A percentile compares a stretch with the other conserved stretches of the same genome.
Conservation (phyloP, 805 yeast genomes). For the Cyberlindnera mrakii region DNA sequence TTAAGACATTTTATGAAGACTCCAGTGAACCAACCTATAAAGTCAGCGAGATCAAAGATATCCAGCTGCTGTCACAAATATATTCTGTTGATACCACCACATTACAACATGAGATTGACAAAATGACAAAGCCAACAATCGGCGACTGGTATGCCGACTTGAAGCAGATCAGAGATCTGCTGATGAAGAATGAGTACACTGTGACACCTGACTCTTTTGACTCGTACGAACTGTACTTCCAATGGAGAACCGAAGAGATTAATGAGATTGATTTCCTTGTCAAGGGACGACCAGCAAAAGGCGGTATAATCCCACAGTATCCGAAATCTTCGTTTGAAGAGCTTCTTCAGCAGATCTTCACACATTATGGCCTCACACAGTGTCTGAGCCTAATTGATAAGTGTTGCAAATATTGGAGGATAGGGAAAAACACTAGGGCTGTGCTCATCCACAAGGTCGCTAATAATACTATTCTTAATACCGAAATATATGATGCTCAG, state of each 20-base stretch:
- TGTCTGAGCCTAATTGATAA: slow-evolving; percentile 10
- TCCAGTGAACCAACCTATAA: slow-evolving; percentile 41
- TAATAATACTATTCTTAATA: slow-evolving; percentile 28
- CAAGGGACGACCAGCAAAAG: not conserved
- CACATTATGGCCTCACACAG: slow-evolving; percentile 23
- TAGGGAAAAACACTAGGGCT: slow-evolving; percentile 44
- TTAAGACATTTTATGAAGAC: not conserved
- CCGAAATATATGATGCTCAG: slow-evolving; percentile 3
- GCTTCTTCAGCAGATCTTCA: slow-evolving; percentile 38
- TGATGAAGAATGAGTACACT: slow-evolving; percentile 24
- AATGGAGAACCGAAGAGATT: slow-evolving; percentile 37
- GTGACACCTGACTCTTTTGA: slow-evolving; percentile 33
- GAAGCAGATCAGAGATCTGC: slow-evolving; percentile 1
- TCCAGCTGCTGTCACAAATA: slow-evolving; percentile 40
- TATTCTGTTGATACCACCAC: slow-evolving; percentile 42
- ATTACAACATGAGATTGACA: slow-evolving; percentile 49
- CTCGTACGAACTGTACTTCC: slow-evolving; percentile 25
- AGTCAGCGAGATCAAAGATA: slow-evolving; percentile 48
- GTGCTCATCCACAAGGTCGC: slow-evolving; percentile 47
- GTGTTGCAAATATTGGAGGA: slow-evolving; percentile 54
- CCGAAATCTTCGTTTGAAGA: slow-evolving; percentile 34
- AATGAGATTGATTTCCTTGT: slow-evolving; percentile 14
- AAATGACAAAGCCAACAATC: slow-evolving; percentile 37
- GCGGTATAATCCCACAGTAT: slow-evolving; percentile 33
- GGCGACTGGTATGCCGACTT: slow-evolving; percentile 27